Base-by-base conservation (phyloP, 2,329 filamentous ascomycete species). In the Shiraia bambusicola region DNA sequence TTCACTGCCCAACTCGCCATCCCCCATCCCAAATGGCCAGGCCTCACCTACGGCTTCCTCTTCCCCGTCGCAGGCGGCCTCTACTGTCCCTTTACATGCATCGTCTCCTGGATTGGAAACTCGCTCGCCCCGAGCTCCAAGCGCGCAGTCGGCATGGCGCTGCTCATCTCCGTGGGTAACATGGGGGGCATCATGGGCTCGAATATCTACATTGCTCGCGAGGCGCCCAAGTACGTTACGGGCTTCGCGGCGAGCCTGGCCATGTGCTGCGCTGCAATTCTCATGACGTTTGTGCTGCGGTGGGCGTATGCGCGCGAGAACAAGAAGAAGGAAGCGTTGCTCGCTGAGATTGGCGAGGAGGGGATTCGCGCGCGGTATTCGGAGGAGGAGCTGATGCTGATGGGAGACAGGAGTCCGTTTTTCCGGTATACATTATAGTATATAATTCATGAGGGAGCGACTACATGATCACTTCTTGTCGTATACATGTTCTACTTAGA, bases 1-100 rank as follows among this genome's bases (percentile, higher is more conserved):
- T 83, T 80, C 60, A 71, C 75, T 40, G 73, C 83, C 27, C 72
- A 83, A 17, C 69, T 83, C 11, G 63, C 65, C 0, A 67, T 68
- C 12, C 65, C 65, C 0, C 63, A 68, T 32, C 65, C 65, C 0
- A 64, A 63, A 44, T 78, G 77, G 49, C 61, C 65, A 1, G 63
- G 67, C 9, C 58, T 80, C 4, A 69, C 75, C 0, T 71, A 77
- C 11, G 72, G 70, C 3, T 74, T 72, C 44, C 55, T 68, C 0
- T 68, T 68, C 51, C 65, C 65, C 4, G 65, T 67, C 1, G 64
- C 64, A 1, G 65, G 50, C 0, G 65, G 65, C 3, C 45, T 68
- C 3, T 68, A 68, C 50, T 67, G 64, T 34, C 65, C 65, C 0
- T 67, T 68, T 47, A 65, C 63, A 1, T 65, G 58, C 42, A 58